These are phyloP conservation scores for Nicotiana benthamiana DNA, from an alignment of 257 asterid genomes.

Conservation along the genomic window DNA sequence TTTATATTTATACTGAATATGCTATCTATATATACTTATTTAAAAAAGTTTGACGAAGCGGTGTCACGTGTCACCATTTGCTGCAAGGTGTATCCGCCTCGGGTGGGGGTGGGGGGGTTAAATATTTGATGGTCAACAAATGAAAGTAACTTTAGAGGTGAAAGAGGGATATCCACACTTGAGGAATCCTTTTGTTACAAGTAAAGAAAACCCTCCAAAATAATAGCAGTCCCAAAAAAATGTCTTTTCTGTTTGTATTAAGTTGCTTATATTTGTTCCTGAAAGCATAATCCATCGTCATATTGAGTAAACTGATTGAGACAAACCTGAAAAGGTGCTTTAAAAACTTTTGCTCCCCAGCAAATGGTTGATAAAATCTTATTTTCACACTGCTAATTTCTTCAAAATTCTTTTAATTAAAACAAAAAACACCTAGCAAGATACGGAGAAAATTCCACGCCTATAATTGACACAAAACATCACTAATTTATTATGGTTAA, in stretches of 20 bases:
- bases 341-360: neutral
- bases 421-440: too few species aligned
- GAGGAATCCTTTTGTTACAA: slow-evolving; percentile 7
- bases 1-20: too few species aligned
- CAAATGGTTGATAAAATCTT: neutral
- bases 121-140: slow-evolving; percentile 4
- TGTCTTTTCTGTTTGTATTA: neutral
- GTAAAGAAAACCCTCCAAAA: neutral
- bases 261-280: neutral
- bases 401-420: too few species aligned
- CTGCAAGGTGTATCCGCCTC: too few species aligned
- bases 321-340: neutral
- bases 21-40: too few species aligned
- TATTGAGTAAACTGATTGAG: neutral
- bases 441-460: too few species aligned
- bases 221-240: neutral
- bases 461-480: neutral
- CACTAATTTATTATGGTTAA: neutral
- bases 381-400: neutral
- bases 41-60: too few species aligned
- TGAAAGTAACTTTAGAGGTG: slow-evolving; percentile 9
- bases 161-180: slow-evolving; percentile 4
- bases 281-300: neutral
- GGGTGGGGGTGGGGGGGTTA: neutral
- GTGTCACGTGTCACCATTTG: too few species aligned